A percentile compares a stretch with the other conserved stretches of the same genome.
Conservation (phyloP, 2,329 filamentous ascomycete genomes). For the Podosphaera leucotricha region DNA sequence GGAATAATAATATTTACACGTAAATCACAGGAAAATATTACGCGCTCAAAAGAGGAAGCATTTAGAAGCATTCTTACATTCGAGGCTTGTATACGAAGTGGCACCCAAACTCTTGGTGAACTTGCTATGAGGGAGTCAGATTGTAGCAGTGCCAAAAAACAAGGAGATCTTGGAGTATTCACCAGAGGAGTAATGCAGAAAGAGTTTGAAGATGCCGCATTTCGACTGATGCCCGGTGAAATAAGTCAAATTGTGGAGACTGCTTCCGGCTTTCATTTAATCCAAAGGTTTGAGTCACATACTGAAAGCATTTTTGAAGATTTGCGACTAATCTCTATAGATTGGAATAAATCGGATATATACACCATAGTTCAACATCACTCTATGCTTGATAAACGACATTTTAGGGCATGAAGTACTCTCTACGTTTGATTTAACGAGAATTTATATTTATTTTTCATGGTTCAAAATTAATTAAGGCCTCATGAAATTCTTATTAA, state of each 20-base stretch:
- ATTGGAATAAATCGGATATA: constrained; percentile 5
- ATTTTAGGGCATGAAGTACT: background rate
- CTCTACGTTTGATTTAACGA: background rate
- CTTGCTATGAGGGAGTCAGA: constrained; percentile 78
- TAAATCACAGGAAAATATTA: constrained; percentile 42
- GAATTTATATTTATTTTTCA: background rate
- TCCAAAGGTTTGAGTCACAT: constrained; percentile 44
- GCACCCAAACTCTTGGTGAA: constrained; percentile 49
- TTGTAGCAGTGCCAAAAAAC: constrained; percentile 85
- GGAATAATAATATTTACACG: constrained; percentile 1
- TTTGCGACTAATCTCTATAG: constrained; percentile 3
- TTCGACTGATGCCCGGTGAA: constrained; percentile 67
- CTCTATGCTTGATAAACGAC: background rate
- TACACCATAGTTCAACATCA: background rate
- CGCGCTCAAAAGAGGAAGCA: constrained; percentile 70
- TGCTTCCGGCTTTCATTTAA: constrained; percentile 82
- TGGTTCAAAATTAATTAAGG: constrained; percentile 1
- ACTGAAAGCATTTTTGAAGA: background rate
- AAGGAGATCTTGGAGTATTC: constrained; percentile 87
- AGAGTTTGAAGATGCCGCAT: constrained; percentile 92
- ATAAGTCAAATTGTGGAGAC: constrained; percentile 78
- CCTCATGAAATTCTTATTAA: background rate
- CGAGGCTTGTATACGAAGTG: constrained; percentile 51
- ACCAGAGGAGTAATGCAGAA: constrained; percentile 92
- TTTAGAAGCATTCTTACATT: constrained; percentile 51